phyloP scores from a whole-genome alignment of 257 asterid species.

The Solanum lycopersicoides region DNA sequence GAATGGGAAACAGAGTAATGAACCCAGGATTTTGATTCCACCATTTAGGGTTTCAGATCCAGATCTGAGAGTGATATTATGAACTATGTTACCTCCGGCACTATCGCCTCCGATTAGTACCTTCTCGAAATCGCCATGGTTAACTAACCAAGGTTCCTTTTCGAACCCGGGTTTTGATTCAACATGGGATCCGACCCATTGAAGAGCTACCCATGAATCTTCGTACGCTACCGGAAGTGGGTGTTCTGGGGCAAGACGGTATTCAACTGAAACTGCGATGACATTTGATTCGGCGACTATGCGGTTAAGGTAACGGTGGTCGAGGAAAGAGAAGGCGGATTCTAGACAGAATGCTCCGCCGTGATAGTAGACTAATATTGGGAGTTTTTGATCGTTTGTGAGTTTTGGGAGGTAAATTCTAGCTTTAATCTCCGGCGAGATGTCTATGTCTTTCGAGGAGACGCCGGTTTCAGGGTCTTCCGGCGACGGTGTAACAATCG shows the following conservation, averaged over 20 bases:
- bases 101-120: conserved; percentile 15
- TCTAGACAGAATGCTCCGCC: conserved; percentile 17
- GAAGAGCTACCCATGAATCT: conserved; percentile 20
- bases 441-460: conserved; percentile 18
- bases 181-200: conserved; percentile 19
- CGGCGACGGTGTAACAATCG: conserved; percentile 7
- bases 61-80: neutral
- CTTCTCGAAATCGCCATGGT: conserved; percentile 1
- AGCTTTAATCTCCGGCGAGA: conserved; percentile 16
- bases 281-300: conserved; percentile 1
- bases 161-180: neutral
- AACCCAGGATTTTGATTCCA: conserved; percentile 1
- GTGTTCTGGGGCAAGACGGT: conserved; percentile 2
- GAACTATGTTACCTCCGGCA: conserved; percentile 26
- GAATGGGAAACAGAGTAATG: conserved; percentile 3
- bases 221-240: neutral
- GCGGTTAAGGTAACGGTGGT: conserved; percentile 9
- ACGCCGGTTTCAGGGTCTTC: conserved; percentile 13
- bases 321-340: conserved; percentile 16
- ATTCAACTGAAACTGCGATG: conserved; percentile 16
- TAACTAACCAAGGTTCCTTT: conserved; percentile 4
- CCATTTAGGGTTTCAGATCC: neutral
- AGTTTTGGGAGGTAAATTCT: conserved; percentile 18
- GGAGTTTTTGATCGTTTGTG: conserved; percentile 8
- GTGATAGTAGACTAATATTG: conserved; percentile 17